Percentiles rank a stretch among this genome's conserved stretches.
Evolutionary conservation across 1,284 basidiomycete species (phyloP).

Genomic region (Ceratorhiza oryzae-sativae): DNA sequence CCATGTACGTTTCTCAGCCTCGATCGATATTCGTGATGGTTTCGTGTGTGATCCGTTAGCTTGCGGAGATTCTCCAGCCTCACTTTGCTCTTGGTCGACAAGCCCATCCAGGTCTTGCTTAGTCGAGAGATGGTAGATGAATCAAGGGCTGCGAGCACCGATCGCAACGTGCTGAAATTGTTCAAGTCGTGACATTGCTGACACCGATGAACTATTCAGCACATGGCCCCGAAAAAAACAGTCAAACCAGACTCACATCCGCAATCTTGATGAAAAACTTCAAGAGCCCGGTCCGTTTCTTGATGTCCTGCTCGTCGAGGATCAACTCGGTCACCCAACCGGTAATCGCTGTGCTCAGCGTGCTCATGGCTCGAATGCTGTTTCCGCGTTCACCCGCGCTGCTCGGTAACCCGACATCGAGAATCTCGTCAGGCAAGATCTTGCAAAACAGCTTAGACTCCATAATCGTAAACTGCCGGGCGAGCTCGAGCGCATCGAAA

Average conservation of each 20-base stretch:
- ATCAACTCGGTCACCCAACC: constrained; percentile 97
- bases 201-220: constrained; percentile 46
- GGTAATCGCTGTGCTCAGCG: constrained; percentile 89
- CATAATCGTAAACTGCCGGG: constrained; percentile 94
- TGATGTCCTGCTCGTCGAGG: constrained; percentile 85
- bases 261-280: constrained; percentile 98
- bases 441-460: constrained; percentile 87
- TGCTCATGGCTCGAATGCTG: constrained; percentile 84
- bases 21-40: constrained; percentile 91
- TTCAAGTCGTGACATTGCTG: constrained; percentile 86
- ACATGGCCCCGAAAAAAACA: constrained; percentile 45
- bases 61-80: constrained; percentile 83
- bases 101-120: constrained; percentile 88
- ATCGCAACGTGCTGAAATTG: constrained; percentile 93
- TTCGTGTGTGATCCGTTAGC: constrained; percentile 87
- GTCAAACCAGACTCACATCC: constrained; percentile 67
- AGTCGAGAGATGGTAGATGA: constrained; percentile 92
- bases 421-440: constrained; percentile 87
- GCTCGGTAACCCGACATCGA: constrained; percentile 65
- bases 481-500: constrained; percentile 91
- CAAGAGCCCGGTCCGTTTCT: constrained; percentile 82
- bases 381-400: constrained; percentile 69
- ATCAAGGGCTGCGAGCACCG: constrained; percentile 93
- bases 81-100: constrained; percentile 83
- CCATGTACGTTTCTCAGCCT: constrained; percentile 81